Base-by-base conservation (phyloP, 192 early-diverging fungal species). In the Linnemannia exigua region DNA sequence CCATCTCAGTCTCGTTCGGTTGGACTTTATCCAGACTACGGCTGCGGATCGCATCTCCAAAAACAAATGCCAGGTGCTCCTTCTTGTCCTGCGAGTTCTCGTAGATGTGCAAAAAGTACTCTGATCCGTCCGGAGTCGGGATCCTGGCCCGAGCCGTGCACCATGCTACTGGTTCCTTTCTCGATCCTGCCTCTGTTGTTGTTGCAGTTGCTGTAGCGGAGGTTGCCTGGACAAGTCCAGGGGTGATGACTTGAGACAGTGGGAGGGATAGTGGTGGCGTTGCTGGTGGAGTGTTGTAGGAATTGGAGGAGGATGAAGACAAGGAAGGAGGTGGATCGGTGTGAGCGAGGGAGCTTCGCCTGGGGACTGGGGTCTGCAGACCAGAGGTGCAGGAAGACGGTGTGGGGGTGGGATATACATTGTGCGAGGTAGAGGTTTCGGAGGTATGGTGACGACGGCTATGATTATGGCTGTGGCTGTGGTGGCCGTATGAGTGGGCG, bases 41-140 rank as follows among this genome's bases (percentile, higher is more conserved):
- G 47, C 92, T 94, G 14, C 92, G 88, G 70, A 97, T 91, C 67
- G 93, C 93, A 70, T 96, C 92, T 22, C 98, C 97, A 92, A 94
- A 98, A 50, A 98, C 97, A 77, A 98, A 91, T 0, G 98, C 98
- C 86, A 99, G 66, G 80, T 99, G 98, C 85, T 99, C 96, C 87
- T 98, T 96, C 67, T 90, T 88, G 86, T 99, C 97, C 78, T 88
- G 87, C 68, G 91, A 91, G 85, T 97, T 98, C 63, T 92, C 93
- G 87, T 97, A 99, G 35, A 98, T 89, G 72, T 96, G 93, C 74
- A 98, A 82, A 80, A 93, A 94, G 82, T 96, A 94, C 78, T 95
- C 93, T 11, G 95, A 94, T 38, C 92, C 91, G 31, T 93, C 93
- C 16, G 90, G 91, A 38, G 95, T 95, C 7, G 96, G 95, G 74